phyloP scores from a whole-genome alignment of 1,284 basidiomycete genomes.

The Trichosporon faecale region DNA sequence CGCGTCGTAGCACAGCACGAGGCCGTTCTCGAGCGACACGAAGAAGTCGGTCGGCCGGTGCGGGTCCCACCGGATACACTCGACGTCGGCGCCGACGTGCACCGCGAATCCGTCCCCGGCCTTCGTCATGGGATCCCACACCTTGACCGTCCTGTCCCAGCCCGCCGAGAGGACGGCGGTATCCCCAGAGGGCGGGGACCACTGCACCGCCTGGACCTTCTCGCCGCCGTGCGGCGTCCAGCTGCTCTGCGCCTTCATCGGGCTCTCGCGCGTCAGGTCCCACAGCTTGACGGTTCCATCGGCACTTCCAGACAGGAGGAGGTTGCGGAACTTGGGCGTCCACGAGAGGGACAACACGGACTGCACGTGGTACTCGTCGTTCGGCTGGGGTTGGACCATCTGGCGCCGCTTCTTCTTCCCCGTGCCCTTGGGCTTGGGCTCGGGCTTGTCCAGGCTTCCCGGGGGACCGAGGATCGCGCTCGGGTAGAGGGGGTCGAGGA shows the following conservation, averaged over 20 bases:
- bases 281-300: constrained; percentile 96
- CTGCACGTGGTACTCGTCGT: constrained; percentile 81
- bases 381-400: constrained; percentile 65
- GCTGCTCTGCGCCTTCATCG: constrained; percentile 66
- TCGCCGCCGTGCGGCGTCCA: constrained; percentile 81
- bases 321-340: constrained; percentile 83
- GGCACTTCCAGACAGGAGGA: constrained; percentile 87
- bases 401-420: constrained; percentile 95
- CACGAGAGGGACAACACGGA: constrained; percentile 88
- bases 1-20: constrained; percentile 87
- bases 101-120: constrained; percentile 70
- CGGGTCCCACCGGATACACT: constrained; percentile 92
- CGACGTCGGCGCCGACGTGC: constrained; percentile 81
- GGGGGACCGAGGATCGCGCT: constrained; percentile 76
- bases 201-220: constrained; percentile 96
- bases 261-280: constrained; percentile 78
- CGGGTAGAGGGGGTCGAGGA: constrained; percentile 92
- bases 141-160: constrained; percentile 87
- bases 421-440: constrained; percentile 71
- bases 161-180: constrained; percentile 87
- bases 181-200: constrained; percentile 72
- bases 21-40: constrained; percentile 88
- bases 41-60: constrained; percentile 85
- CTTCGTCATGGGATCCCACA: constrained; percentile 86
- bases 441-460: constrained; percentile 69